Percentiles rank a stretch among this genome's conserved stretches.
Evolutionary conservation across 1,284 basidiomycete species (phyloP).

Genomic region (Mycosarcoma maydis): DNA sequence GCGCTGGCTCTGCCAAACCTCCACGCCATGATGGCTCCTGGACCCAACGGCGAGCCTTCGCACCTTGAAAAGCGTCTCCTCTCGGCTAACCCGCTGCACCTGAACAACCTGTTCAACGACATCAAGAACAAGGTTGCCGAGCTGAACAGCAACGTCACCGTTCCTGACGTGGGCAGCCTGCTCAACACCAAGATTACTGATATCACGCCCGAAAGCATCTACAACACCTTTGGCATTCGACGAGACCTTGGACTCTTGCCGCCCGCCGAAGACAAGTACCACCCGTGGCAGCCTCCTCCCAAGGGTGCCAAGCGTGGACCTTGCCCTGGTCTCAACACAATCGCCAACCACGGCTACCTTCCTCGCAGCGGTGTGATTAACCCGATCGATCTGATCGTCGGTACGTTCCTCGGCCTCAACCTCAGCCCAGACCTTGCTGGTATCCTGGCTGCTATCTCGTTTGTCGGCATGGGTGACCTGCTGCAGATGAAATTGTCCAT

Average conservation of each 20-base stretch:
- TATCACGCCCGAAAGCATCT: slow-evolving; percentile 23
- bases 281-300: slow-evolving; percentile 23
- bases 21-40: slow-evolving; percentile 13
- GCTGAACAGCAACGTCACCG: slow-evolving; percentile 3
- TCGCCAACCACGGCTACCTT: slow-evolving; percentile 61
- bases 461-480: slow-evolving; percentile 59
- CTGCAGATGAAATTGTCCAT: slow-evolving; percentile 46
- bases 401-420: slow-evolving; percentile 44
- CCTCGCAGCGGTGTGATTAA: slow-evolving; percentile 62
- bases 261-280: slow-evolving; percentile 14
- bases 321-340: slow-evolving; percentile 67
- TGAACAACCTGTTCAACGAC: slow-evolving; percentile 5
- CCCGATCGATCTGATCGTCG: slow-evolving; percentile 47
- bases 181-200: slow-evolving; percentile 14
- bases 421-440: slow-evolving; percentile 59
- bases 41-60: slow-evolving; percentile 20
- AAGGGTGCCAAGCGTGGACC: slow-evolving; percentile 48
- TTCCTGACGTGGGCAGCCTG: not conserved
- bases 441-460: slow-evolving; percentile 55
- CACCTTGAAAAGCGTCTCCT: slow-evolving; percentile 21
- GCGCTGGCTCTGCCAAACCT: slow-evolving; percentile 20
- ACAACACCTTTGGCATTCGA: slow-evolving; percentile 8
- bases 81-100: slow-evolving; percentile 2
- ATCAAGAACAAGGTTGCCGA: slow-evolving; percentile 8
- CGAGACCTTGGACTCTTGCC: slow-evolving; percentile 12